phyloP scores from a whole-genome alignment of 202 grass and related monocot genomes.

The Carex arenaria region DNA sequence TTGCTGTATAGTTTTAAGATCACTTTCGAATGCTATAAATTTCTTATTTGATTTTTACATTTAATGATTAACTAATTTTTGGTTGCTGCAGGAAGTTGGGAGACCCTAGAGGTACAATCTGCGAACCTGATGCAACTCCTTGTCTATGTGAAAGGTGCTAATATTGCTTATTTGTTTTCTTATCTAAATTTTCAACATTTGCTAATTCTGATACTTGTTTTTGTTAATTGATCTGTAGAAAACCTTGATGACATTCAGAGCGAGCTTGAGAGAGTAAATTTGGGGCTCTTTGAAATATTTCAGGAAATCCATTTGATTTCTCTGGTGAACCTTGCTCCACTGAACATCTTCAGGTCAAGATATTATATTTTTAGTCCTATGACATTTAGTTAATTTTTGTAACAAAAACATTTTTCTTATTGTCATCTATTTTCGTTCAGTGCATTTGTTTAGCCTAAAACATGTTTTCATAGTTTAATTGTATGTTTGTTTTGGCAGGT shows the following conservation, averaged over 20 bases:
- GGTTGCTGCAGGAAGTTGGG: slow-evolving; percentile 76
- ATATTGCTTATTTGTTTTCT: slow-evolving; percentile 7
- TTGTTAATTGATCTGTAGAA: slow-evolving; percentile 42
- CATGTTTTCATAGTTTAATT: too few relatives aligned
- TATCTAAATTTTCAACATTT: slow-evolving; percentile 14
- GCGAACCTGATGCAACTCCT: slow-evolving; percentile 97
- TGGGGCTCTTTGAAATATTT: slow-evolving; percentile 49
- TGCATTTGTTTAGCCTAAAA: too few relatives aligned
- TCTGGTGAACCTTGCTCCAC: slow-evolving; percentile 72
- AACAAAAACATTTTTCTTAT: slow-evolving; percentile 28
- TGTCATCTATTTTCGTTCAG: background rate
- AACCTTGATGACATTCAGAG: slow-evolving; percentile 72
- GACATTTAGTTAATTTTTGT: slow-evolving; percentile 4
- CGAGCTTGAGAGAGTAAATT: slow-evolving; percentile 62
- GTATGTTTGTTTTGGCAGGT: too few relatives aligned
- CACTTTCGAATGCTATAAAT: slow-evolving; percentile 21
- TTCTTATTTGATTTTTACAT: background rate
- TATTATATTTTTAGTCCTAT: slow-evolving; percentile 1
- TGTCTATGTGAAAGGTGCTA: slow-evolving; percentile 87
- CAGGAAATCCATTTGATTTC: slow-evolving; percentile 57
- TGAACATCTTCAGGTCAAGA: slow-evolving; percentile 82
- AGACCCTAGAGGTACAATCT: slow-evolving; percentile 86
- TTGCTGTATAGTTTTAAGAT: background rate
- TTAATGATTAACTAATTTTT: slow-evolving; percentile 19
- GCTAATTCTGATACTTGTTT: background rate